Base-by-base conservation (phyloP, 139 green algal species). In the Zygnema circumcarinatum region DNA sequence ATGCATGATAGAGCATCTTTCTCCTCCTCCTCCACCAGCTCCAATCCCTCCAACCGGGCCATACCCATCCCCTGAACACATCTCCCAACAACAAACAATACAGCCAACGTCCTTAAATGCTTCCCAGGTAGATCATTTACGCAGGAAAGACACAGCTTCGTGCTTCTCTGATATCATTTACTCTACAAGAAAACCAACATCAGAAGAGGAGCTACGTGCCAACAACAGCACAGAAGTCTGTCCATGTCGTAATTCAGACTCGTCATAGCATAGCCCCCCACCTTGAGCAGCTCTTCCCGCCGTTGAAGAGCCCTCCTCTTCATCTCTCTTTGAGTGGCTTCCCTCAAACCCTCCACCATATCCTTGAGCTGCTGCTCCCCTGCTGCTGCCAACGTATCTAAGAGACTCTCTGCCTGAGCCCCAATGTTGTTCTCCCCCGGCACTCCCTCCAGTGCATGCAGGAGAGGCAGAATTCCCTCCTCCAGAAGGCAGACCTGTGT, bases 361-460 rank as follows among this genome's bases (percentile, higher is more conserved):
- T 83, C 75, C 75, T 40, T 38, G 21, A 83, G 20, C 36, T 72
- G 38, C 52, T n/a, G 2, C 41, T 76, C 29, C 41, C 74, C 67
- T n/a, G 29, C 81, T 2, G 35, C 83, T 20, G n/a, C 39, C 20
- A 95, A 33, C 1, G 76, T 76, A 20, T 95, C 93, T 38, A 95
- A 74, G n/a, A 90, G 67, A 0, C 40, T 88, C 73, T 95, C 93
- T 11, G 93, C 92, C 22, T 90, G 35, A 16, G 86, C 84, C 1
- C 89, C 92, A 7, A 95, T 41, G 0, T 86, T 80, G 31, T 39
- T 32, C 1, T 85, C 88, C 3, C 88, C 90, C 52, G 81, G 83
- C 22, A 90, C 84, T 0, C 86, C 85, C 69, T 95, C 93, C 1
- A 95, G 88, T 35, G 82, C 78, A 47, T 95, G 93, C 76, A 95